Evolutionary conservation across 192 early-diverging fungal species (phyloP).

Genomic region (Umbelopsis ramanniana): DNA sequence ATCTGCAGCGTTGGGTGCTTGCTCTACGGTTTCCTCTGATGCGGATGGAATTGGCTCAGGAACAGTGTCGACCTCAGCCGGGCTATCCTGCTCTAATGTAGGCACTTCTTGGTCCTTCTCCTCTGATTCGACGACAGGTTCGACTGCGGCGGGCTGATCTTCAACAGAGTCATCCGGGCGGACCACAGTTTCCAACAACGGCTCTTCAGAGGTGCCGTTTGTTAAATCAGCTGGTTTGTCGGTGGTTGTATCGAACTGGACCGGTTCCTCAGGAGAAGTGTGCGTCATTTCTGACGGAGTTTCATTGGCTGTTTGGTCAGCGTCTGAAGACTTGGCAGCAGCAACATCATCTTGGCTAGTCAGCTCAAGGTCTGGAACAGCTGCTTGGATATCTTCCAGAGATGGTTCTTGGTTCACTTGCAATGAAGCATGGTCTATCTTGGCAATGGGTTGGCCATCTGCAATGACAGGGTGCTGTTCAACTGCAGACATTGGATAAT

Average conservation of each 20-base stretch:
- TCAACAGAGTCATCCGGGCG: background rate
- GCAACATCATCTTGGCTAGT: background rate
- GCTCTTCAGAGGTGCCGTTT: background rate
- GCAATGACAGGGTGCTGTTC: constrained; percentile 13
- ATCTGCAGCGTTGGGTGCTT: background rate
- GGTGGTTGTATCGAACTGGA: constrained; percentile 18
- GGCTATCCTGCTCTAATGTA: background rate
- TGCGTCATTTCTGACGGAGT: constrained; percentile 19
- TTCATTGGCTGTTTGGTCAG: background rate
- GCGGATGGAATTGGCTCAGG: background rate
- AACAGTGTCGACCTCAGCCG: background rate
- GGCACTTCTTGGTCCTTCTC: constrained; percentile 1
- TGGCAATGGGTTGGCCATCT: background rate
- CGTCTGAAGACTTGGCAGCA: background rate
- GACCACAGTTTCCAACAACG: constrained; percentile 6
- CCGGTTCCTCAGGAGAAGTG: background rate
- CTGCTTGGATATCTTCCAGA: background rate
- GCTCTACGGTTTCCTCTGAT: background rate
- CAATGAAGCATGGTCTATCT: background rate
- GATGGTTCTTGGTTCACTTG: background rate
- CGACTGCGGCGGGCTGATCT: background rate
- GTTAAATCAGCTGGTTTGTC: background rate
- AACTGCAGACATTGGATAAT: constrained; percentile 11
- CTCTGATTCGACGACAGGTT: background rate
- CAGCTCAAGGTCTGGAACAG: constrained; percentile 9